A percentile compares a stretch with the other conserved stretches of the same genome.
Evolutionary conservation across 2,329 filamentous ascomycete species (phyloP).

Genomic region (Botrytis cinerea): DNA sequence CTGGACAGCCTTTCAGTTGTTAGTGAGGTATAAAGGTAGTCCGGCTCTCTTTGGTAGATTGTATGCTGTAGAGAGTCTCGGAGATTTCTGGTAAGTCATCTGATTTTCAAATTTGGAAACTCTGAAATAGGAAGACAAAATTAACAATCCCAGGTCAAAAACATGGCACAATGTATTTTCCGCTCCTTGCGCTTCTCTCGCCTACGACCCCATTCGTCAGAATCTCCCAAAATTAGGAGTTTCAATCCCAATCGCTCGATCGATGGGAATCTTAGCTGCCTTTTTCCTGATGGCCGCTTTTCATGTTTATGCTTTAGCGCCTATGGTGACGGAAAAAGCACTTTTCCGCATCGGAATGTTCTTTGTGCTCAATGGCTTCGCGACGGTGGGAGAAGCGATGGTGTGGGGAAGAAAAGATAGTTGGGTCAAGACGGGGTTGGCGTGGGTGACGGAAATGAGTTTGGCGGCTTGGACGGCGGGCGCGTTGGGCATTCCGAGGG

Average conservation of each 20-base stretch:
- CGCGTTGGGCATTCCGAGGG: slow-evolving; percentile 42
- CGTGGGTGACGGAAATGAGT: slow-evolving; percentile 43
- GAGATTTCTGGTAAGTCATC: slow-evolving; percentile 44
- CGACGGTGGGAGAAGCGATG: slow-evolving; percentile 40
- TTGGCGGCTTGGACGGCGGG: slow-evolving; percentile 43
- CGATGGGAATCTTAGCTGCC: slow-evolving; percentile 43
- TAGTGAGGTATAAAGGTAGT: slow-evolving; percentile 44
- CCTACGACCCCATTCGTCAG: slow-evolving; percentile 44
- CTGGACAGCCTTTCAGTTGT: slow-evolving; percentile 45
- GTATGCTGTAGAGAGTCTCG: slow-evolving; percentile 44
- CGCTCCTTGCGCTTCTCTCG: slow-evolving; percentile 45
- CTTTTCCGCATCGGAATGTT: slow-evolving; percentile 43
- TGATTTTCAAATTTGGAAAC: background rate
- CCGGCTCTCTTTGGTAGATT: slow-evolving; percentile 46
- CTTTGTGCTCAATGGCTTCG: slow-evolving; percentile 46
- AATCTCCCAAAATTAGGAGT: slow-evolving; percentile 41
- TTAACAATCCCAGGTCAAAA: slow-evolving; percentile 38
- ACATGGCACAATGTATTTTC: slow-evolving; percentile 49
- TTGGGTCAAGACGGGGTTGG: slow-evolving; percentile 40
- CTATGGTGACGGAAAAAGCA: slow-evolving; percentile 41
- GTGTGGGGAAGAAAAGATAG: slow-evolving; percentile 44
- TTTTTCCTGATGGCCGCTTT: slow-evolving; percentile 46
- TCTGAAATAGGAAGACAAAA: background rate
- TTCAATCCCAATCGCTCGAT: slow-evolving; percentile 41
- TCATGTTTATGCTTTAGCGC: slow-evolving; percentile 44